Evolutionary conservation across 2,329 filamentous ascomycete genomes (phyloP).

Genomic region (Canariomyces notabilis): DNA sequence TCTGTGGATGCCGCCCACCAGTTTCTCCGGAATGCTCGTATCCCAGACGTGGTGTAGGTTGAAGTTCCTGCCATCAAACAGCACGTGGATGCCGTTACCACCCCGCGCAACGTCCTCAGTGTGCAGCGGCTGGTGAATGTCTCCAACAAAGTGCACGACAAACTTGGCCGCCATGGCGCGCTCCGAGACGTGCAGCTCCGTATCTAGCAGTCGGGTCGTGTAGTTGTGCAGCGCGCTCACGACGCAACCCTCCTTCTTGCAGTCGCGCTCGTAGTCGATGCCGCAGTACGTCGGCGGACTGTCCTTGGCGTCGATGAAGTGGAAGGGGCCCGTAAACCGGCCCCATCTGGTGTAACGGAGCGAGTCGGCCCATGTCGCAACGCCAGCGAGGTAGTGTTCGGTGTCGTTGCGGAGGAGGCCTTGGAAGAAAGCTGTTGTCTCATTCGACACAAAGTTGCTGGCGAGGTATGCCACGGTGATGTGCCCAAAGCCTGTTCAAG

Average conservation of each 20-base stretch:
- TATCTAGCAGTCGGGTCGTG: slow-evolving; percentile 50
- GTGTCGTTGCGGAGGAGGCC: slow-evolving; percentile 50
- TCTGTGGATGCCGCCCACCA: slow-evolving; percentile 49
- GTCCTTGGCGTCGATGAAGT: slow-evolving; percentile 67
- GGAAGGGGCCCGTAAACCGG: slow-evolving; percentile 56
- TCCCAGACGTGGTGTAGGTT: slow-evolving; percentile 75
- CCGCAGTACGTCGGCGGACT: slow-evolving; percentile 52
- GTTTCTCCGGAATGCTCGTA: slow-evolving; percentile 60
- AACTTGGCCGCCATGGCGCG: slow-evolving; percentile 60
- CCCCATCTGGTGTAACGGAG: slow-evolving; percentile 61
- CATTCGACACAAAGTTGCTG: slow-evolving; percentile 51
- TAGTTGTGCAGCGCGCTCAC: slow-evolving; percentile 58
- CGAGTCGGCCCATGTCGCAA: slow-evolving; percentile 64
- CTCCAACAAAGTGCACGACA: slow-evolving; percentile 63
- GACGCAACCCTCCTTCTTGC: slow-evolving; percentile 57
- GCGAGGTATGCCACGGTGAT: slow-evolving; percentile 62
- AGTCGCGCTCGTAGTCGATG: slow-evolving; percentile 57
- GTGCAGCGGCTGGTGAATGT: slow-evolving; percentile 66
- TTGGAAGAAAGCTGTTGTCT: slow-evolving; percentile 54
- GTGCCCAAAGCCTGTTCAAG: slow-evolving; percentile 56
- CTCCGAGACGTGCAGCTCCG: slow-evolving; percentile 39
- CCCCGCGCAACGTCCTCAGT: slow-evolving; percentile 59
- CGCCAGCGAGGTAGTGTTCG: slow-evolving; percentile 54
- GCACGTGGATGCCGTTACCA: slow-evolving; percentile 63
- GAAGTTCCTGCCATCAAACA: slow-evolving; percentile 50